These are phyloP conservation scores for Fusarium globosum DNA, from an alignment of 2,329 filamentous ascomycete genomes.

Conservation along the genomic window DNA sequence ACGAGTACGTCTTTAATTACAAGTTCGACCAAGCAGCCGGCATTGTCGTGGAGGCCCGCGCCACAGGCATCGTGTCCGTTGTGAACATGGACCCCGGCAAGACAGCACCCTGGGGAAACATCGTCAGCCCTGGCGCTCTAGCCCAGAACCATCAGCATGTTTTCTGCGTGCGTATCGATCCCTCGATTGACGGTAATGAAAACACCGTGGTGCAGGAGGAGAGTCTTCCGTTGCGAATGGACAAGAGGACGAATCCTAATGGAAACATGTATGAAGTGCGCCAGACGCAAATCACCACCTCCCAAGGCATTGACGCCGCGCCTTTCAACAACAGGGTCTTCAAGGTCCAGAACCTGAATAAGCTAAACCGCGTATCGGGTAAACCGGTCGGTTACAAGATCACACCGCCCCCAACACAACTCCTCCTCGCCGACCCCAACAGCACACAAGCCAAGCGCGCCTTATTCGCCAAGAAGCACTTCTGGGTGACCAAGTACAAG, in stretches of 20 bases:
- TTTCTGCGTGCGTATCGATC: conserved; percentile 73
- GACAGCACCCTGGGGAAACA: conserved; percentile 65
- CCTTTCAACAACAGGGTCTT: conserved; percentile 61
- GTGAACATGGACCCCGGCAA: conserved; percentile 68
- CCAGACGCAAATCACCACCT: conserved; percentile 58
- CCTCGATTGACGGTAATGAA: conserved; percentile 68
- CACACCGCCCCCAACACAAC: conserved; percentile 52
- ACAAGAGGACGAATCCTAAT: conserved; percentile 58
- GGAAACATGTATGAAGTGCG: conserved; percentile 58
- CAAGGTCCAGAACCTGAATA: conserved; percentile 60
- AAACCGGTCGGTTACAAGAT: conserved; percentile 63
- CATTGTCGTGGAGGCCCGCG: conserved; percentile 70
- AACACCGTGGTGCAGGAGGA: conserved; percentile 64
- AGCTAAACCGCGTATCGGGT: conserved; percentile 56
- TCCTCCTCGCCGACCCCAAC: conserved; percentile 54
- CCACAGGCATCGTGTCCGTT: conserved; percentile 73
- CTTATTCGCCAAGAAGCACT: conserved; percentile 56
- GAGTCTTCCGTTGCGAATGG: conserved; percentile 56
- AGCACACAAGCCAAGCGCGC: conserved; percentile 55
- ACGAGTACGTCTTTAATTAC: conserved; percentile 70
- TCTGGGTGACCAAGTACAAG: conserved; percentile 60
- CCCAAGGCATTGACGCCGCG: conserved; percentile 60
- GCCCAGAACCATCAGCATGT: conserved; percentile 79
- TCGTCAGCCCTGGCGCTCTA: conserved; percentile 72
- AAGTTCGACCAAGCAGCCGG: conserved; percentile 71